Evolutionary conservation across 371 early-diverging fungal genomes (phyloP), one percentile per base, ranked within the genome.

Genomic region (Rhizomucor pusillus): DNA sequence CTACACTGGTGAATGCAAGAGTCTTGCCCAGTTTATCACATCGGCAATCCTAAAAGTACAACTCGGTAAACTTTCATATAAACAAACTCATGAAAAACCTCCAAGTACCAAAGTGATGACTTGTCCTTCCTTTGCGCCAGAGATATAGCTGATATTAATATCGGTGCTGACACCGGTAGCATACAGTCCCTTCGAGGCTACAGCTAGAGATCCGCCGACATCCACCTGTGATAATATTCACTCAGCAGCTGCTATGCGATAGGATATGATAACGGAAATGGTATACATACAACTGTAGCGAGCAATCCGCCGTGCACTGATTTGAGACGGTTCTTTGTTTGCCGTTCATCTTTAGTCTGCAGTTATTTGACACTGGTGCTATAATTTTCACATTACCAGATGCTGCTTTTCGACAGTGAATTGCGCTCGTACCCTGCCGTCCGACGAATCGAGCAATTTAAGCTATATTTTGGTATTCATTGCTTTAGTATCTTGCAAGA

Each of bases 131-230:
- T 75, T 83, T 29, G 76, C 84, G 11, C 80, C 67, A 1, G 80
- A 75, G 20, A 83, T 63, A 48, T 79, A 83, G 33, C 81, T 81
- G 20, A 83, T 69, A 50, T 83, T 83, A 53, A 83, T 66, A 69
- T 84, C 86, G 16, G 86, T 86, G 46, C 81, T 81, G 0, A 86
- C 80, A 47, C 86, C 86, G 9, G 86, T 86, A 10, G 79, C 72
- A 48, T 66, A 73, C 47, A 84, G 62, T n/a, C 83, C 75, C 43
- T 79, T 81, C 11, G 82, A 71, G 1, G 83, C 82, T 37, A 86
- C 67, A 6, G 84, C 84, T 29, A 86, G 59, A 0, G 86, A 86
- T 1, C 86, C 86, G 22, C 79, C 83, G 33, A 82, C 45, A 57
- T 84, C 86, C 0, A 73, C 66, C 70, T 71, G 29, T 2, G n/a